Conservation (phyloP, 176 grass and related monocot species). For the Saccharum officinarum region DNA sequence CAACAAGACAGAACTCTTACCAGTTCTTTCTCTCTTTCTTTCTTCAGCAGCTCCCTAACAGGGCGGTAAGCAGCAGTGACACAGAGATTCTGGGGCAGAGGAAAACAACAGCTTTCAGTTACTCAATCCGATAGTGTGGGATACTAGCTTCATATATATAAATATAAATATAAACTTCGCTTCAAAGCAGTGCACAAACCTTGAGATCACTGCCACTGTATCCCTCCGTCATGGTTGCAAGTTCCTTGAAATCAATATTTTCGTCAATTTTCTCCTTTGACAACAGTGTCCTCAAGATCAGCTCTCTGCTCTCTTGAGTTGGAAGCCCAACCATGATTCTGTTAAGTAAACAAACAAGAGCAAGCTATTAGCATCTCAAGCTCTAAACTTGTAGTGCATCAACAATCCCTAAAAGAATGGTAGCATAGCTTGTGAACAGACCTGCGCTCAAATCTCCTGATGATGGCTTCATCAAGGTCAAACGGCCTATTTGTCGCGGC, state of each 20-base stretch:
- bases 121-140: neutral
- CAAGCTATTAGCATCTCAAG: constrained; percentile 9
- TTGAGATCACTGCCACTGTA: constrained; percentile 98
- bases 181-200: constrained; percentile 46
- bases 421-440: constrained; percentile 26
- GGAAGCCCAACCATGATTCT: constrained; percentile 99
- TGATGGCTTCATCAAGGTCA: constrained; percentile 99
- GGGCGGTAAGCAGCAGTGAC: constrained; percentile 89
- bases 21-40: constrained; percentile 75
- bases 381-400: neutral
- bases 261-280: constrained; percentile 74
- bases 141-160: neutral
- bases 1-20: constrained; percentile 28
- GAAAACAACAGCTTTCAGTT: neutral
- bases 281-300: constrained; percentile 75
- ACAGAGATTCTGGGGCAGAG: constrained; percentile 69
- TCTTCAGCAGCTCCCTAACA: constrained; percentile 89
- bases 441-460: constrained; percentile 97
- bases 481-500: constrained; percentile 97
- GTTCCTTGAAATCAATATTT: constrained; percentile 81
- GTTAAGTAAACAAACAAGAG: constrained; percentile 31
- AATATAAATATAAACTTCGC: neutral
- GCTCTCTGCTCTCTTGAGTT: constrained; percentile 79
- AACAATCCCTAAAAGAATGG: neutral
- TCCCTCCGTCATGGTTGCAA: constrained; percentile 81